Conservation (phyloP, 257 asterid species). For the Capsicum baccatum region DNA sequence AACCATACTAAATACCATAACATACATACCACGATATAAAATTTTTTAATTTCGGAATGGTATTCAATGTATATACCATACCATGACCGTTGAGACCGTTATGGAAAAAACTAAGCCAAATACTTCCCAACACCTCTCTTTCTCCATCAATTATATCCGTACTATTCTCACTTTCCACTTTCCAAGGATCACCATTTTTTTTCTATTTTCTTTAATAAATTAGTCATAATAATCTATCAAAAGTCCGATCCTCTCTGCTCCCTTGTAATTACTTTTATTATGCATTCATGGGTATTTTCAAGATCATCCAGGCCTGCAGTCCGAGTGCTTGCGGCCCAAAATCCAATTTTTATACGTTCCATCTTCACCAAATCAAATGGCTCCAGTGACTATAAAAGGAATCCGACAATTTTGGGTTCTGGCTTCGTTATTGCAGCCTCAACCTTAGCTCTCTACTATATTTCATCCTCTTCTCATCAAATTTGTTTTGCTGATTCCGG, state of each 20-base stretch:
- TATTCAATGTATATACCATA: too few species aligned
- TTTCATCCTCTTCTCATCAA: constrained; percentile 35
- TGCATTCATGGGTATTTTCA: constrained; percentile 63
- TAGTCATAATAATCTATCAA: not conserved
- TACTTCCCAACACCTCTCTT: constrained; percentile 36
- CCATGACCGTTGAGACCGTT: not conserved
- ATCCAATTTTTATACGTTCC: constrained; percentile 34
- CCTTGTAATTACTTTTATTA: constrained; percentile 35
- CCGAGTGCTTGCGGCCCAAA: constrained; percentile 42
- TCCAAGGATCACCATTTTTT: constrained; percentile 24
- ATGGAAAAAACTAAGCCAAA: constrained; percentile 43
- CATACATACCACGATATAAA: too few species aligned
- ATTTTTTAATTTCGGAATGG: too few species aligned
- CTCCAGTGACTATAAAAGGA: constrained; percentile 31
- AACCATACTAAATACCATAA: too few species aligned
- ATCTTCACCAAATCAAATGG: constrained; percentile 40
- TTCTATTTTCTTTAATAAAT: not conserved
- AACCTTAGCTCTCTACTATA: constrained; percentile 50
- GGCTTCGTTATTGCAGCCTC: constrained; percentile 53
- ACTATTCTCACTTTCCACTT: constrained; percentile 33
- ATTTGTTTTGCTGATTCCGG: constrained; percentile 74
- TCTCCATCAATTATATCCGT: constrained; percentile 43
- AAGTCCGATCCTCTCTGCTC: too few species aligned
- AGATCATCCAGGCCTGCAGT: constrained; percentile 46
- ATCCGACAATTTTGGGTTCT: constrained; percentile 43